These are phyloP conservation scores for Monilinia aucupariae DNA, from an alignment of 2,329 filamentous ascomycete species.

Conservation along the genomic window DNA sequence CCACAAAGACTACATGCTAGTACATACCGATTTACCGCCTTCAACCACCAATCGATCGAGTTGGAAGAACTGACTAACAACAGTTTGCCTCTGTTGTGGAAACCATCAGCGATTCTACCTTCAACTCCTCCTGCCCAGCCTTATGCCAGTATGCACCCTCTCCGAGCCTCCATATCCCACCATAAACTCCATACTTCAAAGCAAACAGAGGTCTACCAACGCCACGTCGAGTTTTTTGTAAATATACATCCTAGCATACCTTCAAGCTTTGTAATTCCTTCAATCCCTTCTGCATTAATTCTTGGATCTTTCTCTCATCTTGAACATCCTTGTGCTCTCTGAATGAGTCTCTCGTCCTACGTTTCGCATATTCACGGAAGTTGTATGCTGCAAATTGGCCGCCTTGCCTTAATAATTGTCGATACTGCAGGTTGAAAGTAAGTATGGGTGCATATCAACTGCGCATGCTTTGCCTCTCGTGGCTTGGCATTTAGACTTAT, in stretches of 20 bases:
- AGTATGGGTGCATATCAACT: background rate
- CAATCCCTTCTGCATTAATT: conserved; percentile 81
- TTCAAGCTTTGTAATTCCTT: conserved; percentile 86
- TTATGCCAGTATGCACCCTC: background rate
- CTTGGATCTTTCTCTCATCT: conserved; percentile 74
- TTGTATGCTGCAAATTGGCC: conserved; percentile 91
- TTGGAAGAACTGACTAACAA: conserved; percentile 93
- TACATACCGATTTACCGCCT: conserved; percentile 67
- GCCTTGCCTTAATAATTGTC: conserved; percentile 81
- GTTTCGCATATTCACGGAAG: conserved; percentile 92
- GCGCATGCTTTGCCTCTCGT: background rate
- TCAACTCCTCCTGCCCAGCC: background rate
- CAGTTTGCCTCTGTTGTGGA: conserved; percentile 73
- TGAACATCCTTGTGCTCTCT: conserved; percentile 68
- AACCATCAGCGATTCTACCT: conserved; percentile 19
- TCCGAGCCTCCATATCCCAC: background rate
- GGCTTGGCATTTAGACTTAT: background rate
- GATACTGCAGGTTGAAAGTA: conserved; percentile 60
- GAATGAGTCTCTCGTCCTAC: conserved; percentile 87
- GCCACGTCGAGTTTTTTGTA: background rate
- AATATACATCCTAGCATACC: conserved; percentile 48
- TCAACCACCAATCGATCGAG: conserved; percentile 88
- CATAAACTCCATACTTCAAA: background rate
- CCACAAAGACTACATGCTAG: conserved; percentile 5
- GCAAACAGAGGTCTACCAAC: background rate